Conservation (phyloP, 2,329 filamentous ascomycete species). For the Stachybotrys chartarum region DNA sequence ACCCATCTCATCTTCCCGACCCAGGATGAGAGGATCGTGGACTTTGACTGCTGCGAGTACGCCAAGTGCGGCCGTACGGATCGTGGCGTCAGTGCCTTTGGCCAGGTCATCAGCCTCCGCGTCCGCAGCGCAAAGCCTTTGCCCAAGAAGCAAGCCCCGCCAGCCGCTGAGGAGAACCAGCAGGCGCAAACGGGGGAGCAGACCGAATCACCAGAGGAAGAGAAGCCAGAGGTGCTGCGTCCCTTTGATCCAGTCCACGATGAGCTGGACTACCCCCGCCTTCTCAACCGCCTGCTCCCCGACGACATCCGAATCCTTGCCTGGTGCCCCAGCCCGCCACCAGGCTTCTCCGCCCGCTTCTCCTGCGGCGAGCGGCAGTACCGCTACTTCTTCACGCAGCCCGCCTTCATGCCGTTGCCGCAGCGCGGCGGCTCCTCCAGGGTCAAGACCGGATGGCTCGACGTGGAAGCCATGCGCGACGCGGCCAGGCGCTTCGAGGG, state of each 20-base stretch:
- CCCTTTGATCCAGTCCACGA: conserved; percentile 63
- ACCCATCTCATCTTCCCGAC: conserved; percentile 70
- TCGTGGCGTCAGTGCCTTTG: conserved; percentile 89
- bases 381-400: conserved; percentile 96
- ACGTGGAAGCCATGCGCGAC: conserved; percentile 78
- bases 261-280: conserved; percentile 75
- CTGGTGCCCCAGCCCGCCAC: conserved; percentile 80
- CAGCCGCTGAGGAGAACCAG: background rate
- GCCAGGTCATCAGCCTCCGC: conserved; percentile 80
- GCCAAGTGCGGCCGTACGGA: conserved; percentile 95
- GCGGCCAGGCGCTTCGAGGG: conserved; percentile 78
- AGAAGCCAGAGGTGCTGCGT: conserved; percentile 7
- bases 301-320: conserved; percentile 85
- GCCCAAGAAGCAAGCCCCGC: conserved; percentile 19
- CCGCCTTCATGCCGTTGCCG: conserved; percentile 64
- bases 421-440: conserved; percentile 9
- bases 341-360: conserved; percentile 83
- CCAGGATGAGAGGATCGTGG: conserved; percentile 52
- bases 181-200: conserved; percentile 8
- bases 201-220: conserved; percentile 15
- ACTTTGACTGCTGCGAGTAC: conserved; percentile 82
- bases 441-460: conserved; percentile 66
- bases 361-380: conserved; percentile 88
- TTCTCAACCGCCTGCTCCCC: conserved; percentile 83
- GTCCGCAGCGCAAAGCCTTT: conserved; percentile 73